A percentile compares a stretch with the other conserved stretches of the same genome.
Evolutionary conservation across 2,329 filamentous ascomycete genomes (phyloP).

Genomic region (Xylaria sp.): DNA sequence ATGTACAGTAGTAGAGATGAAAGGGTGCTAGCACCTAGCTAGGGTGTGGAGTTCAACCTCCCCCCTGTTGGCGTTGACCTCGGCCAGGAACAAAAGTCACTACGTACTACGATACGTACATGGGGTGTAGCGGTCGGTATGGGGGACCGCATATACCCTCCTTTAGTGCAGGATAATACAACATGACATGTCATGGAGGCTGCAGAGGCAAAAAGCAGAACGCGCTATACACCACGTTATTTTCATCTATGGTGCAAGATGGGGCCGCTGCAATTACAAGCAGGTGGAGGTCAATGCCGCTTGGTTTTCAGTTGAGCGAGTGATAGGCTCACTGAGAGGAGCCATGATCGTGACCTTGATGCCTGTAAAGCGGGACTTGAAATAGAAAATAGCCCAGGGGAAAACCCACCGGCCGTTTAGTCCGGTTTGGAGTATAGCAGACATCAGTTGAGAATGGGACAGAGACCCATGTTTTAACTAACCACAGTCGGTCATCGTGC

Average conservation of each 20-base stretch:
- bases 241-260: conserved; percentile 29
- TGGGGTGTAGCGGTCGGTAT: conserved; percentile 22
- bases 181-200: conserved; percentile 43
- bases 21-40: conserved; percentile 43
- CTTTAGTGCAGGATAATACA: conserved; percentile 43
- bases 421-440: conserved; percentile 44
- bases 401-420: conserved; percentile 39
- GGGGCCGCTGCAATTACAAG: conserved; percentile 43
- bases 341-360: conserved; percentile 37
- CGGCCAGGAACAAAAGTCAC: conserved; percentile 45
- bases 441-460: conserved; percentile 42
- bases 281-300: conserved; percentile 46
- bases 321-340: conserved; percentile 41
- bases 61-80: conserved; percentile 42
- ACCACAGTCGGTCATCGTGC: conserved; percentile 34
- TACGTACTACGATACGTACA: conserved; percentile 31
- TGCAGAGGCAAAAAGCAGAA: conserved; percentile 41
- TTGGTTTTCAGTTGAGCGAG: conserved; percentile 39
- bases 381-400: conserved; percentile 32
- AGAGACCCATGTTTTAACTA: conserved; percentile 37
- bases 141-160: conserved; percentile 43
- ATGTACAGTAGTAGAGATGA: conserved; percentile 48
- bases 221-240: conserved; percentile 44
- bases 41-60: conserved; percentile 46
- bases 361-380: conserved; percentile 41